Percentiles rank a stretch among this genome's conserved stretches.
Evolutionary conservation across 2,329 filamentous ascomycete species (phyloP).

Genomic region (Xylariaceae sp.): DNA sequence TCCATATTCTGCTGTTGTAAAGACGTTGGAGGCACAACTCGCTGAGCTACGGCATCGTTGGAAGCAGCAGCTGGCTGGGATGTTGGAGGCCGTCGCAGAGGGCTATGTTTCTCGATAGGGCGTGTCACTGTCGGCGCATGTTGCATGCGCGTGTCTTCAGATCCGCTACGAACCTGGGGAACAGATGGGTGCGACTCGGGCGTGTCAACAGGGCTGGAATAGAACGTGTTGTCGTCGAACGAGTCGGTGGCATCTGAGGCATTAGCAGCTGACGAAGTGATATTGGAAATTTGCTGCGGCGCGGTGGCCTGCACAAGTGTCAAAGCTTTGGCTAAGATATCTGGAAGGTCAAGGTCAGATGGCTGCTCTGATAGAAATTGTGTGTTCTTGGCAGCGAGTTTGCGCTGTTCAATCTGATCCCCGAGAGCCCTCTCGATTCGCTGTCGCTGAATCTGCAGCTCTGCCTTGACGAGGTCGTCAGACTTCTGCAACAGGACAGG

Average conservation of each 20-base stretch:
- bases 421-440: constrained; percentile 73
- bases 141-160: constrained; percentile 38
- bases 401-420: constrained; percentile 69
- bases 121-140: constrained; percentile 35
- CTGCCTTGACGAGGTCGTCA: constrained; percentile 76
- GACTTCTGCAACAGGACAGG: constrained; percentile 84
- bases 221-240: constrained; percentile 91
- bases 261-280: constrained; percentile 48
- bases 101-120: constrained; percentile 25
- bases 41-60: constrained; percentile 6
- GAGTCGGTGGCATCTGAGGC: constrained; percentile 68
- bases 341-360: constrained; percentile 65
- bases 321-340: constrained; percentile 68
- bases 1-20: constrained; percentile 15
- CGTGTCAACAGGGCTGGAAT: constrained; percentile 90
- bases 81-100: constrained; percentile 14
- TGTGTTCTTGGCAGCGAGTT: constrained; percentile 37
- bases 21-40: constrained; percentile 9
- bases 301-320: constrained; percentile 67
- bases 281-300: constrained; percentile 55
- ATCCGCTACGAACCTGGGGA: constrained; percentile 36
- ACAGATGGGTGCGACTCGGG: constrained; percentile 50
- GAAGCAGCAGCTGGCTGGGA: constrained; percentile 11
- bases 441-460: constrained; percentile 74
- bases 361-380: constrained; percentile 46